Evolutionary conservation across 495 filamentous ascomycete genomes (phyloP).

Genomic region (Penicillium cosmopolitanum): DNA sequence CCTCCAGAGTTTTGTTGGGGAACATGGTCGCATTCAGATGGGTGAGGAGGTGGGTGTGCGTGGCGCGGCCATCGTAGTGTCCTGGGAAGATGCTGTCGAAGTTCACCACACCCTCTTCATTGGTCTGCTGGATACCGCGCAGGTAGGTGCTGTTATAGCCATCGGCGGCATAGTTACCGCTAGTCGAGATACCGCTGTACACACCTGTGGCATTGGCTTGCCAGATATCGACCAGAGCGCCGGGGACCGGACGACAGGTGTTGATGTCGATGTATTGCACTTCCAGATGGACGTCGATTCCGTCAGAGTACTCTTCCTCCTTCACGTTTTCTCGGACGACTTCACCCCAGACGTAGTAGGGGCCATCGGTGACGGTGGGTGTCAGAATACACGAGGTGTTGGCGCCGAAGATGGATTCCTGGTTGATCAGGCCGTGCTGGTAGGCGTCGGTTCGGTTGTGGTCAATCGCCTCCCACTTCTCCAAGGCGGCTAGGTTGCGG

Average conservation of each 20-base stretch:
- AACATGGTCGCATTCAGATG: slow-evolving; percentile 51
- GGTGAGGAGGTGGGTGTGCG: slow-evolving; percentile 58
- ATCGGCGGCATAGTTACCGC: slow-evolving; percentile 39
- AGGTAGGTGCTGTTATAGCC: slow-evolving; percentile 54
- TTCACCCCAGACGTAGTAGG: slow-evolving; percentile 59
- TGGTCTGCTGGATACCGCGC: slow-evolving; percentile 56
- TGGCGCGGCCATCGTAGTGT: slow-evolving; percentile 62
- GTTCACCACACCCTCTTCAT: slow-evolving; percentile 57
- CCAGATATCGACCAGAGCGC: slow-evolving; percentile 42
- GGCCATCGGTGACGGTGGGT: slow-evolving; percentile 56
- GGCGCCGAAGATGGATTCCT: slow-evolving; percentile 50
- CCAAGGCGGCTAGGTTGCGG: slow-evolving; percentile 36
- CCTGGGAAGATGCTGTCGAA: slow-evolving; percentile 64
- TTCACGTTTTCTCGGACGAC: slow-evolving; percentile 48
- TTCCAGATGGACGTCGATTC: slow-evolving; percentile 49
- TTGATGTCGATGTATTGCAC: slow-evolving; percentile 54
- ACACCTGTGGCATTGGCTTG: slow-evolving; percentile 56
- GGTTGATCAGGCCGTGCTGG: slow-evolving; percentile 25
- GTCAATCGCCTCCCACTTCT: slow-evolving; percentile 59
- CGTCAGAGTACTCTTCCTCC: slow-evolving; percentile 45
- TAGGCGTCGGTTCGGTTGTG: slow-evolving; percentile 38
- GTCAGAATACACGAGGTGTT: slow-evolving; percentile 58
- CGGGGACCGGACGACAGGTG: slow-evolving; percentile 37
- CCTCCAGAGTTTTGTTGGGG: slow-evolving; percentile 55
- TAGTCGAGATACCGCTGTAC: slow-evolving; percentile 48